Conservation (phyloP, 768 basidiomycete genomes). For the Podaxis rugospora region DNA sequence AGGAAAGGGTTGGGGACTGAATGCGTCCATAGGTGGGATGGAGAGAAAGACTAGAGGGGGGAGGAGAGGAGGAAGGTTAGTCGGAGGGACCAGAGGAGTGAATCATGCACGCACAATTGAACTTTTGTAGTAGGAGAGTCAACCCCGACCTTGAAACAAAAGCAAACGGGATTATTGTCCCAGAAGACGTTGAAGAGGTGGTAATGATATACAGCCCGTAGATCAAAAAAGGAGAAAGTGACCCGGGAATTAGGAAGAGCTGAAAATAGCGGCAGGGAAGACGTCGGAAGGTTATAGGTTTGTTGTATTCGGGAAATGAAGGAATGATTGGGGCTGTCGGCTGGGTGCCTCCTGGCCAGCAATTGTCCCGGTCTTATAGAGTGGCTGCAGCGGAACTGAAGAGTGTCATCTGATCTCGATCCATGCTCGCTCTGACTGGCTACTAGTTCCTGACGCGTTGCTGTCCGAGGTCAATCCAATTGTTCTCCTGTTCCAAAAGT, state of each 20-base stretch:
- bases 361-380: slow-evolving; percentile 12
- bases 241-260: slow-evolving; percentile 4
- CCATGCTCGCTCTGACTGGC: neutral
- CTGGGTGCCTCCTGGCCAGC: neutral
- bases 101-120: neutral
- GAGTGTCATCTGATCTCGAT: slow-evolving; percentile 11
- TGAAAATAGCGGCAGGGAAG: slow-evolving; percentile 15
- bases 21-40: slow-evolving; percentile 29
- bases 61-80: slow-evolving; percentile 31
- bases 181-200: neutral
- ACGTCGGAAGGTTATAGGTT: slow-evolving; percentile 9
- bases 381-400: neutral
- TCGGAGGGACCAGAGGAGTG: slow-evolving; percentile 14
- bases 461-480: slow-evolving; percentile 11
- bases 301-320: slow-evolving; percentile 5
- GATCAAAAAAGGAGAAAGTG: slow-evolving; percentile 6
- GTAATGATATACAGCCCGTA: slow-evolving; percentile 4
- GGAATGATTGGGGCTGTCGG: slow-evolving; percentile 1
- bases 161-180: slow-evolving; percentile 12
- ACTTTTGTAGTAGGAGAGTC: slow-evolving; percentile 12
- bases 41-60: slow-evolving; percentile 22
- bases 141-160: slow-evolving; percentile 7
- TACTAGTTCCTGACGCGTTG: slow-evolving; percentile 8
- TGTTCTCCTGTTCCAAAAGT: slow-evolving; percentile 13
- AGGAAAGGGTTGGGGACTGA: slow-evolving; percentile 57